Evolutionary conservation across 805 yeast genomes (phyloP).

Genomic region (Wickerhamiella australiensis): DNA sequence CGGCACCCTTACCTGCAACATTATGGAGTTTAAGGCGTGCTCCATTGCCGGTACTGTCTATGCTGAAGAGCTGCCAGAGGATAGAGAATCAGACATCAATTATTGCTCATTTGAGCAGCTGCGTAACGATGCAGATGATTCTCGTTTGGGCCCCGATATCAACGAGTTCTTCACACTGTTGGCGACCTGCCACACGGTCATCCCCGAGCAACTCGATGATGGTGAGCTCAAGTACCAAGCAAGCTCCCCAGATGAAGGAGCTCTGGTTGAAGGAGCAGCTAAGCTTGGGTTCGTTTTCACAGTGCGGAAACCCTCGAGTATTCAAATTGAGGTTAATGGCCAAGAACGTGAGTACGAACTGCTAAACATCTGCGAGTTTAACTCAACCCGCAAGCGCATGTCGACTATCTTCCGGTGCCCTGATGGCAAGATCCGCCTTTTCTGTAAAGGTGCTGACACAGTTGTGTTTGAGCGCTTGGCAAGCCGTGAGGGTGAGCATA

Average conservation of each 20-base stretch:
- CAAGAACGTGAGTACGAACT: constrained; percentile 55
- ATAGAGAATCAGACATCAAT: constrained; percentile 67
- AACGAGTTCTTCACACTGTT: constrained; percentile 71
- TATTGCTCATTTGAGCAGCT: constrained; percentile 59
- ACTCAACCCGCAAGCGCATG: constrained; percentile 96
- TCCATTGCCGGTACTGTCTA: constrained; percentile 88
- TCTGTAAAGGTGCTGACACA: constrained; percentile 96
- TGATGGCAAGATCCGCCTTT: constrained; percentile 76
- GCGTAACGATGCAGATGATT: constrained; percentile 35
- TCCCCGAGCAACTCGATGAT: constrained; percentile 61
- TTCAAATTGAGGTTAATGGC: constrained; percentile 50
- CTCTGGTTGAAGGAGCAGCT: constrained; percentile 94
- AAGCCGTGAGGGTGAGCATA: constrained; percentile 48
- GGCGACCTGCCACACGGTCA: constrained; percentile 94
- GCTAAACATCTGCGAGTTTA: constrained; percentile 87
- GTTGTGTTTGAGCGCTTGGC: constrained; percentile 75
- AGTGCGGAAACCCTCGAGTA: constrained; percentile 73
- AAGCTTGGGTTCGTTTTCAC: constrained; percentile 71
- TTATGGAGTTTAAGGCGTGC: constrained; percentile 92
- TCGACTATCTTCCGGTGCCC: constrained; percentile 89
- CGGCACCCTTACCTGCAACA: constrained; percentile 89
- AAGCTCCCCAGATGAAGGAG: constrained; percentile 99
- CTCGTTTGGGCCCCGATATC: constrained; percentile 37
- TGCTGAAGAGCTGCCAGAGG: constrained; percentile 84
- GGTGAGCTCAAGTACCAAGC: constrained; percentile 78